A percentile compares a stretch with the other conserved stretches of the same genome.
These are phyloP conservation scores for Raddia guianensis DNA, from an alignment of 176 grass and related monocot species.

Conservation along the genomic window DNA sequence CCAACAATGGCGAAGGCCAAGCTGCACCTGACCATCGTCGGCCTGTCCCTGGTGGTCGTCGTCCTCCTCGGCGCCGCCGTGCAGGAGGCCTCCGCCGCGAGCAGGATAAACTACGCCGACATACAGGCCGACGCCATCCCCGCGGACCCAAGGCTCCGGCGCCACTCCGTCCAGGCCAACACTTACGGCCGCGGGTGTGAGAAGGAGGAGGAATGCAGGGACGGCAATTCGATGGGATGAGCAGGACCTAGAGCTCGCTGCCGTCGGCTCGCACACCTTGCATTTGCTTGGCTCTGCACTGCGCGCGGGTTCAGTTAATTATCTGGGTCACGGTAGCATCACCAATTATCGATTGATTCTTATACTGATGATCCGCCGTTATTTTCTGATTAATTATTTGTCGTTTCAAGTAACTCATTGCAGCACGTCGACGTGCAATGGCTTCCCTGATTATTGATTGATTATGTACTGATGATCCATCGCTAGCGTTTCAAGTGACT, in stretches of 20 bases:
- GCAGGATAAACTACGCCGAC: neutral
- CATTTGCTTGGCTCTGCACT: neutral
- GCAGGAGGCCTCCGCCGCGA: neutral
- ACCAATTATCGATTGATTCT: neutral
- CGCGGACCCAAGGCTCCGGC: no score
- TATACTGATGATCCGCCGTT: neutral
- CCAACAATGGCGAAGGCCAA: slow-evolving; percentile 31
- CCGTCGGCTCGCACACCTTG: neutral
- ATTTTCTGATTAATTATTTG: neutral
- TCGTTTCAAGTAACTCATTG: neutral
- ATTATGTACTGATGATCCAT: no score
- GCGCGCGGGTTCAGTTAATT: neutral
- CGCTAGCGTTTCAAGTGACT: no score
- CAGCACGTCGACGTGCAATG: no score
- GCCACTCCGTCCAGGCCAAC: neutral
- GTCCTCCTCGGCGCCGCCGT: slow-evolving; percentile 19
- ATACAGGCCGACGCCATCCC: neutral
- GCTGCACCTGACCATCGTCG: neutral
- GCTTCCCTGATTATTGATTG: no score
- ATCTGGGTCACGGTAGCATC: neutral
- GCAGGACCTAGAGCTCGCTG: neutral
- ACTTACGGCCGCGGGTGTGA: slow-evolving; percentile 29
- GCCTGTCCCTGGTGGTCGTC: slow-evolving; percentile 18
- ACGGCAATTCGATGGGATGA: neutral
- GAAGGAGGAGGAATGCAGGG: accelerated